These are phyloP conservation scores for Fusarium haematococcum DNA, from an alignment of 2,329 filamentous ascomycete species.

Conservation along the genomic window DNA sequence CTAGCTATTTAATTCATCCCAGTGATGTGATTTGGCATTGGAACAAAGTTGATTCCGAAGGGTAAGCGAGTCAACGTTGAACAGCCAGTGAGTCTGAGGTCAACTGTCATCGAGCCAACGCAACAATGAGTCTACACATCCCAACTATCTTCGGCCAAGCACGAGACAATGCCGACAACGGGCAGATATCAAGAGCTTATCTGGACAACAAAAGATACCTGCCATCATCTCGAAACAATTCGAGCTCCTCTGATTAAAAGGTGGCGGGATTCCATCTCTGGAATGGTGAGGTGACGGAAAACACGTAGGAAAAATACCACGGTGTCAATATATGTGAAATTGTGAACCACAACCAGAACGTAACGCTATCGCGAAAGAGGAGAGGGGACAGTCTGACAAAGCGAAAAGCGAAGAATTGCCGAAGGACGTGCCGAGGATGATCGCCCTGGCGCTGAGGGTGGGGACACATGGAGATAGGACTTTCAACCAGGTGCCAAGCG, in stretches of 20 bases:
- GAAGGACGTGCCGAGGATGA: background rate
- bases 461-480: background rate
- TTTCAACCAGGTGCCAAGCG: conserved; percentile 1
- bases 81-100: background rate
- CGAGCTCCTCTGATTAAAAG: background rate
- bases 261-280: background rate
- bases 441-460: background rate
- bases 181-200: background rate
- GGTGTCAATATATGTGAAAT: background rate
- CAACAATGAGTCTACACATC: background rate
- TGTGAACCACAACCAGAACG: background rate
- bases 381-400: conserved; percentile 38
- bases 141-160: background rate
- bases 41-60: background rate
- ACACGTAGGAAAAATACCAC: background rate
- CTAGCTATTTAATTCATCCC: background rate
- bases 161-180: background rate
- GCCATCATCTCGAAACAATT: background rate
- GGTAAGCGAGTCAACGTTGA: background rate
- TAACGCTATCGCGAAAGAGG: background rate
- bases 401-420: conserved; percentile 23
- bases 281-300: background rate
- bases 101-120: background rate
- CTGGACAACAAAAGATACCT: background rate
- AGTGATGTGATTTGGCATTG: background rate